phyloP scores from a whole-genome alignment of 495 filamentous ascomycete genomes.

The Talaromyces adpressus region DNA sequence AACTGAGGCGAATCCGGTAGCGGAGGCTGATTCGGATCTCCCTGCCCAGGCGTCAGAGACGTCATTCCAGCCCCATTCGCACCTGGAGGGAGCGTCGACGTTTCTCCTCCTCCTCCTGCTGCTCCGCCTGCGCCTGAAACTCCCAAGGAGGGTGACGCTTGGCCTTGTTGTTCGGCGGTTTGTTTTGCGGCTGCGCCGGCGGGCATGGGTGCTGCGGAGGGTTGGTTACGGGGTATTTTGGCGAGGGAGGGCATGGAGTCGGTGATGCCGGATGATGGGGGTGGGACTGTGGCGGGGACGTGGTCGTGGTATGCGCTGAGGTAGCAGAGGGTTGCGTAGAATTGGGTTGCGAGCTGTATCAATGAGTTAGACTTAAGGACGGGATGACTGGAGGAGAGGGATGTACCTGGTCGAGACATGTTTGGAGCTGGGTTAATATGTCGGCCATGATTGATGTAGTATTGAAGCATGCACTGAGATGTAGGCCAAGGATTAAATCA shows the following conservation, averaged over 20 bases:
- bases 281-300: conserved; percentile 50
- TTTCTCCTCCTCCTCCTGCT: conserved; percentile 4
- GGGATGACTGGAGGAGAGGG: background rate
- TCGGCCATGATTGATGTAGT: conserved; percentile 62
- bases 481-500: background rate
- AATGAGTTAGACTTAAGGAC: background rate
- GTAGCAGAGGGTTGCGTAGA: conserved; percentile 80
- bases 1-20: conserved; percentile 53
- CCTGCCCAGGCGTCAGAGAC: conserved; percentile 7
- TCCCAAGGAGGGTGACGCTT: conserved; percentile 23
- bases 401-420: conserved; percentile 80
- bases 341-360: conserved; percentile 76
- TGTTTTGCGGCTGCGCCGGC: conserved; percentile 25
- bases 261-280: conserved; percentile 39
- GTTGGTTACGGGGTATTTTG: conserved; percentile 34
- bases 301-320: conserved; percentile 76
- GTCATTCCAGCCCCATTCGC: conserved; percentile 8
- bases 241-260: conserved; percentile 41
- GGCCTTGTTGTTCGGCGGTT: conserved; percentile 14
- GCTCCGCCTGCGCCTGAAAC: background rate
- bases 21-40: conserved; percentile 29
- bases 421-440: conserved; percentile 87
- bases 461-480: background rate
- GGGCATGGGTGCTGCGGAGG: conserved; percentile 32
- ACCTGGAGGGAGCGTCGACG: conserved; percentile 5